Percentiles rank a stretch among this genome's conserved stretches.
Evolutionary conservation across 768 basidiomycete species (phyloP).

Genomic region (Myochromella boudieri): DNA sequence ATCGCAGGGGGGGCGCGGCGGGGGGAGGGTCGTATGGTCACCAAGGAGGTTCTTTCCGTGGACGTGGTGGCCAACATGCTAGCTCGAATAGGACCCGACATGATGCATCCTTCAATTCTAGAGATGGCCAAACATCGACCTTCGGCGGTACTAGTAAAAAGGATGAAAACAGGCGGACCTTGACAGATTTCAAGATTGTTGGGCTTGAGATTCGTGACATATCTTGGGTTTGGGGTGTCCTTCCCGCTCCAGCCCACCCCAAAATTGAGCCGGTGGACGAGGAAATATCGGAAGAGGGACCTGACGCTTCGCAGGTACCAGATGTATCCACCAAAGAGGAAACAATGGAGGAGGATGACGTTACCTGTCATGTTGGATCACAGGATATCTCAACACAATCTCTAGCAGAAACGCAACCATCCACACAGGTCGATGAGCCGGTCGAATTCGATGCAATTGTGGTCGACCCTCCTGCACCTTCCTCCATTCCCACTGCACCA

Average conservation of each 20-base stretch:
- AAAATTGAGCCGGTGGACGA: constrained; percentile 36
- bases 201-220: constrained; percentile 83
- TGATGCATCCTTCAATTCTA: constrained; percentile 44
- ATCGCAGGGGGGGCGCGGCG: constrained; percentile 66
- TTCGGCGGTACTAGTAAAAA: constrained; percentile 64
- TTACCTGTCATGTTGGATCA: constrained; percentile 8
- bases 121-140: constrained; percentile 50
- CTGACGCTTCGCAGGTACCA: constrained; percentile 24
- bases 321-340: constrained; percentile 32
- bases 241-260: constrained; percentile 34
- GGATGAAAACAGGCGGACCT: constrained; percentile 86
- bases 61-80: constrained; percentile 60
- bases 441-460: constrained; percentile 25
- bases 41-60: constrained; percentile 49
- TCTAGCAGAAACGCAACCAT: constrained; percentile 17
- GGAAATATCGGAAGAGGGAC: constrained; percentile 22
- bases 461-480: constrained; percentile 22
- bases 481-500: constrained; percentile 22
- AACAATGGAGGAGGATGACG: constrained; percentile 25
- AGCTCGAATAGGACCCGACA: constrained; percentile 40
- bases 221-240: constrained; percentile 83
- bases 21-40: constrained; percentile 37
- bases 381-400: constrained; percentile 1
- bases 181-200: constrained; percentile 98
- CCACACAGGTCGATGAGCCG: constrained; percentile 9